Evolutionary conservation across 768 basidiomycete genomes (phyloP).

Genomic region (Leccinum olivaceopallidum): DNA sequence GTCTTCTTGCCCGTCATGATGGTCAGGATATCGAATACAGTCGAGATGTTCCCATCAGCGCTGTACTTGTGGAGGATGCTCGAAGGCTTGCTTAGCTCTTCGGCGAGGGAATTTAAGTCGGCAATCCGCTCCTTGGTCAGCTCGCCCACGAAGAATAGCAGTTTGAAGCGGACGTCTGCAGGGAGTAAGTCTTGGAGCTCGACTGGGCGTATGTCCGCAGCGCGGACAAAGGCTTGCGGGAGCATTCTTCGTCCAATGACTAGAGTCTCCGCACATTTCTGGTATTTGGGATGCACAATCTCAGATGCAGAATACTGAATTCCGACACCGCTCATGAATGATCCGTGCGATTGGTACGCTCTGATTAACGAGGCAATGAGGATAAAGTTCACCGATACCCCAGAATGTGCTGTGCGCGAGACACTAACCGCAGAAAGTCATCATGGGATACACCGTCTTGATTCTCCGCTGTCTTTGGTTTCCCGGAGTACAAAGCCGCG

Average conservation of each 20-base stretch:
- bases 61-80: constrained; percentile 33
- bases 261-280: constrained; percentile 33
- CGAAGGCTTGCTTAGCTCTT: constrained; percentile 26
- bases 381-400: background rate
- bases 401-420: background rate
- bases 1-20: constrained; percentile 33
- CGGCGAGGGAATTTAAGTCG: constrained; percentile 28
- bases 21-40: constrained; percentile 35
- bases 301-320: constrained; percentile 41
- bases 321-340: constrained; percentile 39
- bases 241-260: constrained; percentile 40
- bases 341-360: constrained; percentile 39
- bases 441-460: constrained; percentile 36
- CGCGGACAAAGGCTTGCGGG: constrained; percentile 36
- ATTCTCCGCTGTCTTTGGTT: constrained; percentile 50
- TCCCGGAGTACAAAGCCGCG: constrained; percentile 65
- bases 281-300: constrained; percentile 34
- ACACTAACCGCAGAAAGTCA: constrained; percentile 36
- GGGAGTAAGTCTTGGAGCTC: constrained; percentile 45
- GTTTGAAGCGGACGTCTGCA: constrained; percentile 39
- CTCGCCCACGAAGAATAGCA: constrained; percentile 37
- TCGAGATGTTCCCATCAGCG: constrained; percentile 17
- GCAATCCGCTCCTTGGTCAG: constrained; percentile 21
- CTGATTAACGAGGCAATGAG: constrained; percentile 21
- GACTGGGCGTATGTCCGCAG: constrained; percentile 37